phyloP scores from a whole-genome alignment of 345 rosid species.

The Arabidopsis thaliana region TAIR10.1 NC_003070.9:22554001-22554500 shows the following conservation, averaged over 20 bases:
- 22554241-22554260: neutral
- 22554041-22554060: neutral
- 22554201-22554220: neutral
- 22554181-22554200: too few relatives aligned
- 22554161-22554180: too few relatives aligned
- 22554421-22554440: neutral
- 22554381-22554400: neutral
- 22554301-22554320: neutral
- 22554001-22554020: neutral
- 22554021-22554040: accelerated
- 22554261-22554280: neutral
- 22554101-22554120: neutral
- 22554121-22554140: too few relatives aligned
- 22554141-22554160: too few relatives aligned
- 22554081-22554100: conserved; percentile 1
- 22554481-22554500: neutral
- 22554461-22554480: neutral
- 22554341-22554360: neutral
- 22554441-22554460: neutral
- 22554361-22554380: too few relatives aligned
- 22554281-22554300: too few relatives aligned
- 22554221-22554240: neutral
- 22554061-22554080: neutral
- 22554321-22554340: neutral
- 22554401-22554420: neutral